Conservation (phyloP, 1,284 basidiomycete genomes). For the Phylloboletellus chloephorus region DNA sequence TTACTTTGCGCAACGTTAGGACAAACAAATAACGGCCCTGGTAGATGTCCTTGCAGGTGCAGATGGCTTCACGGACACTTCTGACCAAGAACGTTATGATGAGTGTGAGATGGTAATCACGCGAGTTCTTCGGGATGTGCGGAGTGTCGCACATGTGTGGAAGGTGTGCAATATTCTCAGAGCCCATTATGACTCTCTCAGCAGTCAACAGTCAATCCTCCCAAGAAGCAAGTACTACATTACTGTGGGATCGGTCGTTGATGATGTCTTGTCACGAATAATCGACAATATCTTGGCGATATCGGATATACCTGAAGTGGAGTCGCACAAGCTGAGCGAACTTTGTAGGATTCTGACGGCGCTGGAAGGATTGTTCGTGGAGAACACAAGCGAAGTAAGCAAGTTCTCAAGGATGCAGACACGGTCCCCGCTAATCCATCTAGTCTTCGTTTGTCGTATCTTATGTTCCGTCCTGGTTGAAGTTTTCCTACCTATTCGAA, state of each 20-base stretch:
- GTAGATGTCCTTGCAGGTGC: slow-evolving; percentile 49
- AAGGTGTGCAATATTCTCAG: slow-evolving; percentile 51
- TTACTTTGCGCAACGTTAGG: slow-evolving; percentile 14
- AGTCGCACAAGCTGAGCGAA: slow-evolving; percentile 80
- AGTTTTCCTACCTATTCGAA: slow-evolving; percentile 89
- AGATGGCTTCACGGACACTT: slow-evolving; percentile 68
- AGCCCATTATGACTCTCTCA: slow-evolving; percentile 8
- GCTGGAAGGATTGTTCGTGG: slow-evolving; percentile 77
- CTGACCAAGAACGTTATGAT: slow-evolving; percentile 71
- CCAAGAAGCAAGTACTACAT: slow-evolving; percentile 62
- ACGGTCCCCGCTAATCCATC: slow-evolving; percentile 6
- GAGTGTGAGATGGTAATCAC: slow-evolving; percentile 72
- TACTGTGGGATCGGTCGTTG: slow-evolving; percentile 71
- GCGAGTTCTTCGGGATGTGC: slow-evolving; percentile 63
- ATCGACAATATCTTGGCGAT: slow-evolving; percentile 74
- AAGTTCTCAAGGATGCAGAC: background rate
- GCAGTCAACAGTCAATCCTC: slow-evolving; percentile 45
- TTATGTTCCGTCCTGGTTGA: slow-evolving; percentile 89
- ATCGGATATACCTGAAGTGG: slow-evolving; percentile 86
- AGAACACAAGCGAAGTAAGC: slow-evolving; percentile 53
- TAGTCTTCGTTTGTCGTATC: slow-evolving; percentile 67
- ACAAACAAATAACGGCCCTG: slow-evolving; percentile 16
- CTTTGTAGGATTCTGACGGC: slow-evolving; percentile 76
- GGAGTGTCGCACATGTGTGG: slow-evolving; percentile 61
- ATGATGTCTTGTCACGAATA: slow-evolving; percentile 66